Evolutionary conservation across 2,329 filamentous ascomycete species (phyloP), one percentile per base, ranked within the genome.

Genomic region (Neonectria sp.): DNA sequence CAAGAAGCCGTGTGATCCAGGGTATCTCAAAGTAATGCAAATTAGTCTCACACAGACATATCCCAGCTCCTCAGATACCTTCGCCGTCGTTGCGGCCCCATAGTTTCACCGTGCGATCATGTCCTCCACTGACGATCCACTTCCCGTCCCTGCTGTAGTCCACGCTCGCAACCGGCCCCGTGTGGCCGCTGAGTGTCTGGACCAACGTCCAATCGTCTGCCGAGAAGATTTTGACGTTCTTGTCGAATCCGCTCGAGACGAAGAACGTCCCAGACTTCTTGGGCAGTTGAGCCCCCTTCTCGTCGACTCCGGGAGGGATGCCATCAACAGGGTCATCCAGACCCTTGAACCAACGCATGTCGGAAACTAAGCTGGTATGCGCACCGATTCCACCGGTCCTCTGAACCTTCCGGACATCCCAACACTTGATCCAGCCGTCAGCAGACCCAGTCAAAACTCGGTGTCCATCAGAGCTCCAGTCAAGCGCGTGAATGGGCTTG

Each of bases 401-500:
- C 74, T 93, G 89, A 55, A 98, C 95, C 75, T 96, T 95, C 52
- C 96, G 91, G 59, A 99, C 87, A 78, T 99, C 96, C 96, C 96
- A 99, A 82, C 95, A 98, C 81, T 98, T 98, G 76, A 97, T 91
- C 89, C 96, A 98, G 21, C 95, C 95, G 78, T 99, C 96, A 2
- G 92, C 94, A 15, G 95, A 97, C 1, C 95, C 95, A 0, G 95
- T 95, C n/a, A 98, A 85, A 9, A 98, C 90, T n/a, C 96, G 90
- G 79, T 97, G 92, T 6, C 95, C 95, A 78, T 99, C 96, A 0
- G 91, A 88, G 65, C 93, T 91, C 96, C 97, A 99, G 80, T 98
- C 95, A 6, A 98, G 85, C 1, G 92, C 95, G 76, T 97, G 95
- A 60, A 99, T 97, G 15, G 97, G 95, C 69, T 95, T 93, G 77